phyloP scores from a whole-genome alignment of 1,284 basidiomycete genomes.

The Apiotrichum porosum region DNA sequence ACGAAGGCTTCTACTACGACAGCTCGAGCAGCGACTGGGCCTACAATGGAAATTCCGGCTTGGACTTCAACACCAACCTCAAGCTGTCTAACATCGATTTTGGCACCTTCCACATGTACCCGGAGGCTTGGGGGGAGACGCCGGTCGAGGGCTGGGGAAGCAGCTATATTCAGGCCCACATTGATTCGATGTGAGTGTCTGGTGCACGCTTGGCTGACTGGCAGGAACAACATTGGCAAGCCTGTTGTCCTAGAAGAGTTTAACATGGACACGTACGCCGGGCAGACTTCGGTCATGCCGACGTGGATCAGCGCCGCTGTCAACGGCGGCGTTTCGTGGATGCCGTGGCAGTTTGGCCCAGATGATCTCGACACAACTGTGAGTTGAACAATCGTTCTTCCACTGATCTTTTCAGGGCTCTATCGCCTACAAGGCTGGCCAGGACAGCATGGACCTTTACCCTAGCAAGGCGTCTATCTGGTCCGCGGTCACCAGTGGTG shows the following conservation, averaged over 20 bases:
- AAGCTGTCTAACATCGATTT: slow-evolving; percentile 6
- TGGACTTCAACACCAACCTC: slow-evolving; percentile 4
- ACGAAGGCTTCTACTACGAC: slow-evolving; percentile 56
- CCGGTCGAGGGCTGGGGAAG: not conserved
- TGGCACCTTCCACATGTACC: slow-evolving; percentile 12
- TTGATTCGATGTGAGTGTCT: too few relatives aligned
- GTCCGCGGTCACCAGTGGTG: not conserved
- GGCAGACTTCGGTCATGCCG: not conserved
- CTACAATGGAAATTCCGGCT: slow-evolving; percentile 54
- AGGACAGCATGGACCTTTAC: not conserved
- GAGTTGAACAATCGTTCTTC: not conserved
- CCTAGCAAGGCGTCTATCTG: not conserved
- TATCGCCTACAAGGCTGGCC: not conserved
- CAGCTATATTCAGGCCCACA: not conserved
- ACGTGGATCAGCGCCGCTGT: slow-evolving; percentile 3
- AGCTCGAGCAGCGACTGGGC: slow-evolving; percentile 55
- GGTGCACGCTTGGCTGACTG: too few relatives aligned
- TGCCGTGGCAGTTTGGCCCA: slow-evolving; percentile 1
- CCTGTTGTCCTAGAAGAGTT: slow-evolving; percentile 10
- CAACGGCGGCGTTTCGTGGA: slow-evolving; percentile 1
- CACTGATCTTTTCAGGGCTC: slow-evolving; percentile 2
- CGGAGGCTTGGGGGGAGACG: not conserved
- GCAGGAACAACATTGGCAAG: slow-evolving; percentile 4
- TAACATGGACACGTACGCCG: not conserved
- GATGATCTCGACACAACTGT: not conserved